Percentiles rank a stretch among this genome's conserved stretches.
Conservation (phyloP, 2,329 filamentous ascomycete genomes). For the Fusarium pilosicola region DNA sequence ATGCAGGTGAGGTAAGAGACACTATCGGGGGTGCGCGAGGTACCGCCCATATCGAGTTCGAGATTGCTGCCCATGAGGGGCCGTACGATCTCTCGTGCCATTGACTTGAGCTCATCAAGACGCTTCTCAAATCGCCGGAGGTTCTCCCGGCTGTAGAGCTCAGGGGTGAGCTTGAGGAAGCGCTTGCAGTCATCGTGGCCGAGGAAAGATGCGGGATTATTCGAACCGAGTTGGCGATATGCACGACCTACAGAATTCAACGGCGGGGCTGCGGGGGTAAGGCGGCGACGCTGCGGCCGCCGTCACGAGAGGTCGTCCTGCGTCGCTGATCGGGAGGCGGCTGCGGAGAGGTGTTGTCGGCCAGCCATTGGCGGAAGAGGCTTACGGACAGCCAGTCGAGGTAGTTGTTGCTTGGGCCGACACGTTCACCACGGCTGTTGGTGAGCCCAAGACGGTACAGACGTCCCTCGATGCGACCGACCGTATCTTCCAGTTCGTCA, state of each 20-base stretch:
- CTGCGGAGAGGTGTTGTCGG: conserved; percentile 84
- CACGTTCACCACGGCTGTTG: conserved; percentile 82
- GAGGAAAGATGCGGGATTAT: conserved; percentile 71
- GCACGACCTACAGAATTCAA: conserved; percentile 74
- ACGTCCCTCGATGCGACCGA: conserved; percentile 80
- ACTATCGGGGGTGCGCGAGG: conserved; percentile 53
- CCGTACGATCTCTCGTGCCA: conserved; percentile 83
- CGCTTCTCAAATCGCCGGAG: conserved; percentile 85
- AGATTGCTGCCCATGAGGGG: conserved; percentile 88
- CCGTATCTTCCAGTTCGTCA: conserved; percentile 86
- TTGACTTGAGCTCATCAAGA: conserved; percentile 86
- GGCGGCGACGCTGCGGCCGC: conserved; percentile 46
- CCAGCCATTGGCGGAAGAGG: conserved; percentile 91
- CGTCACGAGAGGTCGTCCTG: conserved; percentile 44
- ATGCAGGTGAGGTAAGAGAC: conserved; percentile 64
- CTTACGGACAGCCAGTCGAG: conserved; percentile 90
- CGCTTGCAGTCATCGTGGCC: conserved; percentile 88
- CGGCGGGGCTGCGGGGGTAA: conserved; percentile 55
- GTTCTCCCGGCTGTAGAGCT: conserved; percentile 88
- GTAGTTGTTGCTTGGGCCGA: conserved; percentile 81
- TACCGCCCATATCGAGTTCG: conserved; percentile 74
- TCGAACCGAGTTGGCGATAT: conserved; percentile 79
- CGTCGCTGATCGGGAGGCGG: conserved; percentile 46
- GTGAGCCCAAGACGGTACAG: conserved; percentile 84
- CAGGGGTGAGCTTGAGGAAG: conserved; percentile 85